Conservation (phyloP, 768 basidiomycete species). For the Pleurotus sapidus region DNA sequence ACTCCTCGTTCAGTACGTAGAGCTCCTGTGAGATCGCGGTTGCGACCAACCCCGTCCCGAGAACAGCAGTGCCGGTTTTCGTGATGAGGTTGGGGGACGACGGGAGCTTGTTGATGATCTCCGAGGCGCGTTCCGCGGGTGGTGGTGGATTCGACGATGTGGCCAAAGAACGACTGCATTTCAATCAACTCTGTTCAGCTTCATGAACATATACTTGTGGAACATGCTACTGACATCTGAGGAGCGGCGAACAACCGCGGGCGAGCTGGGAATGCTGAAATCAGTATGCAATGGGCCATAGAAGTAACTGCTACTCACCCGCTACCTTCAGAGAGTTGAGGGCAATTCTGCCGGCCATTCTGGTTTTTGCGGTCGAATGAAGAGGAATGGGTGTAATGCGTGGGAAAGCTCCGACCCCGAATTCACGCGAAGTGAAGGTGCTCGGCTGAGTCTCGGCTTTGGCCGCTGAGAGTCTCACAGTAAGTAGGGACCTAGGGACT, state of each 20-base stretch:
- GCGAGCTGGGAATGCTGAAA: slow-evolving; percentile 37
- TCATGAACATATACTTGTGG: slow-evolving; percentile 7
- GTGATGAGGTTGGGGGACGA: slow-evolving; percentile 86
- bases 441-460: too few species aligned
- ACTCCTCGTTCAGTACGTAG: slow-evolving; percentile 97
- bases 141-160: slow-evolving; percentile 62
- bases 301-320: slow-evolving; percentile 32
- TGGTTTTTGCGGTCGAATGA: slow-evolving; percentile 21
- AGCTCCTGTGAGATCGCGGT: slow-evolving; percentile 96
- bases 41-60: slow-evolving; percentile 86
- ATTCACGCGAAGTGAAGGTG: not conserved
- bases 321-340: slow-evolving; percentile 60
- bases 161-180: slow-evolving; percentile 62
- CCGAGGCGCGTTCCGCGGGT: slow-evolving; percentile 83
- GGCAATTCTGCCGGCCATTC: slow-evolving; percentile 74
- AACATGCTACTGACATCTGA: slow-evolving; percentile 39
- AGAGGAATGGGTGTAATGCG: slow-evolving; percentile 11
- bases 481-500: too few species aligned
- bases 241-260: slow-evolving; percentile 49
- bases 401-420: slow-evolving; percentile 9
- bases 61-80: slow-evolving; percentile 91
- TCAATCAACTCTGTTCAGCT: slow-evolving; percentile 7
- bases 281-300: not conserved
- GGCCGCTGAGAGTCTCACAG: too few species aligned
- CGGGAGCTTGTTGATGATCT: slow-evolving; percentile 86